phyloP scores from a whole-genome alignment of 2,329 filamentous ascomycete species.

The Cryphonectria carpinicola region DNA sequence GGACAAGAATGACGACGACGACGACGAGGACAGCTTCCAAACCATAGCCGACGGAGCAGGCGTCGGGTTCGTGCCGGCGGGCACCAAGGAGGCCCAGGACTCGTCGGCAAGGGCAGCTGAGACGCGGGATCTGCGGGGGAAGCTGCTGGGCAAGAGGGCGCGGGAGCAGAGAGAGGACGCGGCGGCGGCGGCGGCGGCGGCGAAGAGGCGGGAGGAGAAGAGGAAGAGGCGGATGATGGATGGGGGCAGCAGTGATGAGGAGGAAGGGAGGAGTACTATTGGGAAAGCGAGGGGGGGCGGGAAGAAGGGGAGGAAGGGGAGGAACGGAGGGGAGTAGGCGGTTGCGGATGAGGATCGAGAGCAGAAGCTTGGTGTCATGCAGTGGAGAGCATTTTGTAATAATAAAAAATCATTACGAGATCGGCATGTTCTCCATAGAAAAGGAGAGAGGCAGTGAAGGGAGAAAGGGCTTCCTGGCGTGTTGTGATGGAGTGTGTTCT shows the following conservation, averaged over 20 bases:
- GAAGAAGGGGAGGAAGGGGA: slow-evolving; percentile 13
- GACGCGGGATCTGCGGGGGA: slow-evolving; percentile 39
- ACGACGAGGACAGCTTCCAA: slow-evolving; percentile 35
- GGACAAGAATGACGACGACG: slow-evolving; percentile 31
- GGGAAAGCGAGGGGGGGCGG: slow-evolving; percentile 30
- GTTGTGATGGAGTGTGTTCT: neutral
- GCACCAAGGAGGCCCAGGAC: slow-evolving; percentile 27
- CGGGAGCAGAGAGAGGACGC: slow-evolving; percentile 29
- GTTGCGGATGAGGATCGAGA: neutral
- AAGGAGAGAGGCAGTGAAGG: neutral
- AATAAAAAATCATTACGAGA: no score
- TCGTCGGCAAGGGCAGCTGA: slow-evolving; percentile 32
- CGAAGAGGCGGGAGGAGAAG: slow-evolving; percentile 34
- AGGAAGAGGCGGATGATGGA: slow-evolving; percentile 48
- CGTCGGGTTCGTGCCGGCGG: slow-evolving; percentile 44
- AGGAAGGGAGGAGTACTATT: slow-evolving; percentile 37
- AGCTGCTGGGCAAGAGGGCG: slow-evolving; percentile 35
- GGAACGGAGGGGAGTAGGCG: neutral
- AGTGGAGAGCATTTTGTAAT: neutral
- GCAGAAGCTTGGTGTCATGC: neutral
- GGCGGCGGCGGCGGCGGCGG: slow-evolving; percentile 38
- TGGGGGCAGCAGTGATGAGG: slow-evolving; percentile 45
- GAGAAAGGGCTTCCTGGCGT: neutral
- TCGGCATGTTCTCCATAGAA: neutral
- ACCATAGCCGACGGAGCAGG: slow-evolving; percentile 43